Evolutionary conservation across 2,329 filamentous ascomycete genomes (phyloP).

Genomic region (Arachnopeziza araneosa): DNA sequence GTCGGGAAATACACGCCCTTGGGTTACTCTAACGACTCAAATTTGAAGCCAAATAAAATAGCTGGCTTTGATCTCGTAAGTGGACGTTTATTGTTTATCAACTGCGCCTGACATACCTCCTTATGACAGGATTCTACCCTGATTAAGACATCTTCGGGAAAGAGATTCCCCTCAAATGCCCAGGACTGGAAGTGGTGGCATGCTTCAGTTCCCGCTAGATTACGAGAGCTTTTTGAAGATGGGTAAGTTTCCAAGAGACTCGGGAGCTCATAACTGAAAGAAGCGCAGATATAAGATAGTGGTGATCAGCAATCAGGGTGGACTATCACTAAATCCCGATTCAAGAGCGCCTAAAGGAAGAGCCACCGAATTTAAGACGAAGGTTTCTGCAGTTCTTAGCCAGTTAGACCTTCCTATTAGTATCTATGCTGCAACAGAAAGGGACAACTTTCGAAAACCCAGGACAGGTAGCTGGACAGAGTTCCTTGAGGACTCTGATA

Average conservation of each 20-base stretch:
- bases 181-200: conserved; percentile 97
- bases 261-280: not conserved
- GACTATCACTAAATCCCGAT: conserved; percentile 67
- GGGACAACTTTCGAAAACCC: conserved; percentile 82
- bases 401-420: conserved; percentile 70
- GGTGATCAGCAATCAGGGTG: conserved; percentile 85
- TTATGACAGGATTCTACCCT: conserved; percentile 72
- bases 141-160: conserved; percentile 74
- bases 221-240: conserved; percentile 61
- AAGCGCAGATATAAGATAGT: conserved; percentile 61
- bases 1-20: conserved; percentile 62
- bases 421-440: conserved; percentile 80
- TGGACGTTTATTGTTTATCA: not conserved
- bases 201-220: conserved; percentile 55
- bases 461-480: conserved; percentile 82
- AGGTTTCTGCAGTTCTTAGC: conserved; percentile 62
- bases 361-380: conserved; percentile 75
- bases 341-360: conserved; percentile 63
- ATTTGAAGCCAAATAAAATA: conserved; percentile 48
- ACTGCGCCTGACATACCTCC: not conserved
- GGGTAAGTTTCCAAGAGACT: conserved; percentile 43
- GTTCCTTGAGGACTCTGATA: conserved; percentile 46
- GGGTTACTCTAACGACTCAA: not conserved
- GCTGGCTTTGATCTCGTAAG: conserved; percentile 65
- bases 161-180: conserved; percentile 64